phyloP scores from a whole-genome alignment of 805 yeast species.

The Yamadazyma laniorum region DNA sequence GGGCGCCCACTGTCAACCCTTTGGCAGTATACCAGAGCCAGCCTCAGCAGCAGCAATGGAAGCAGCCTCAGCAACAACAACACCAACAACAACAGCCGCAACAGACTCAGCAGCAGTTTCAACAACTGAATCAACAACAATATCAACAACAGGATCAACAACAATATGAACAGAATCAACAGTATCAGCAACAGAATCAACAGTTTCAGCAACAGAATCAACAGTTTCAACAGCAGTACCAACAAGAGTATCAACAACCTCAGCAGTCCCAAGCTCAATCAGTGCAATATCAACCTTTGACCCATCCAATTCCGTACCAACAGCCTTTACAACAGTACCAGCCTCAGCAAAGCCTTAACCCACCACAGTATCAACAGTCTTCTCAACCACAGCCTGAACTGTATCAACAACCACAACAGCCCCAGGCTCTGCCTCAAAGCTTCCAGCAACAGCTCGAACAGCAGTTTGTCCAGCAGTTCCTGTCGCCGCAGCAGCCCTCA shows the following conservation, averaged over 20 bases:
- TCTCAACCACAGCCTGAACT: too few species aligned
- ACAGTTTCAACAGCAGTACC: conserved; percentile 8
- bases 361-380: too few species aligned
- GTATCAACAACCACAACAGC: conserved; percentile 9
- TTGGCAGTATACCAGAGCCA: conserved; percentile 18
- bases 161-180: conserved; percentile 6
- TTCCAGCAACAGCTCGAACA: conserved; percentile 10
- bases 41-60: conserved; percentile 10
- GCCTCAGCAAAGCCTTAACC: conserved; percentile 4
- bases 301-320: conserved; percentile 4
- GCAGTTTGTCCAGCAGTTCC: conserved; percentile 2
- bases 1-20: conserved; percentile 18
- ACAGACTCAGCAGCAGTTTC: conserved; percentile 12
- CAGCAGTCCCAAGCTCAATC: conserved; percentile 1
- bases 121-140: conserved; percentile 7
- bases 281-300: conserved; percentile 11
- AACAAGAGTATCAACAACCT: conserved; percentile 1
- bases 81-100: conserved; percentile 8
- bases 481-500: conserved; percentile 10
- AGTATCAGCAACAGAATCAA: conserved; percentile 5
- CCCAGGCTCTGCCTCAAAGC: conserved; percentile 12
- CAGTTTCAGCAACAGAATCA: conserved; percentile 4
- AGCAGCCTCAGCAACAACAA: conserved; percentile 8
- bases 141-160: conserved; percentile 5
- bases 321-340: conserved; percentile 9